Base-by-base conservation (phyloP, 345 rosid species). In the Citrus reticulata region DNA sequence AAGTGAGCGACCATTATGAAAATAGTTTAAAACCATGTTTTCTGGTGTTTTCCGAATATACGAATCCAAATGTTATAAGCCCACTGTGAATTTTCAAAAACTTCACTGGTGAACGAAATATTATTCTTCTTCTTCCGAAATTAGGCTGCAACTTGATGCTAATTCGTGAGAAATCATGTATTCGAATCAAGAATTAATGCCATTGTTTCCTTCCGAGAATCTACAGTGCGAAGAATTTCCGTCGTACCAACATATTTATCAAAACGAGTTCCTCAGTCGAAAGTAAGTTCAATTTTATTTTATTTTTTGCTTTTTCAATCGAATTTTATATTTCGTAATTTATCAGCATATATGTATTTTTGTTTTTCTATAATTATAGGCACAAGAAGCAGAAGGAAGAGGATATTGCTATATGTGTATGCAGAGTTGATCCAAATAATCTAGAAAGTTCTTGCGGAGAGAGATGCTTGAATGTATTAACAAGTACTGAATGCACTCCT, bases 381-480 rank as follows among this genome's bases (percentile, higher is more conserved):
- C 98, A 94, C 80, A 93, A 83, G 90, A 94, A 89, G 83, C 97
- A 94, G 86, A 91, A 90, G 85, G 98, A 96, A 75, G 98, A 96
- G 85, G 99, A 96, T 78, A 91, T 93, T 76, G 93, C 97, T 37
- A 84, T 91, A 51, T 96, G 98, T 4, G 95, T 84, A 55, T 93
- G 98, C 88, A 93, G 84, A 85, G 88, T 87, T 79, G 88, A 91
- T 88, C 84, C 82, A 22, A 86, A 86, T 79, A 91, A 89, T 74
- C 93, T 88, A 75, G 95, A 90, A 61, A 93, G 92, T 85, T 88
- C 97, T 0, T 96, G 98, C 78, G 97, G 95, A 3, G 98, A 96
- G 78, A 85, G 92, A 75, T 96, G 99, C 81, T 81, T 89, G 86
- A 96, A 96, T 86, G 89, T 91, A 32, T 81, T 96, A 49, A 96